Conservation (phyloP, 495 filamentous ascomycete species). For the Penicillium turbatum region DNA sequence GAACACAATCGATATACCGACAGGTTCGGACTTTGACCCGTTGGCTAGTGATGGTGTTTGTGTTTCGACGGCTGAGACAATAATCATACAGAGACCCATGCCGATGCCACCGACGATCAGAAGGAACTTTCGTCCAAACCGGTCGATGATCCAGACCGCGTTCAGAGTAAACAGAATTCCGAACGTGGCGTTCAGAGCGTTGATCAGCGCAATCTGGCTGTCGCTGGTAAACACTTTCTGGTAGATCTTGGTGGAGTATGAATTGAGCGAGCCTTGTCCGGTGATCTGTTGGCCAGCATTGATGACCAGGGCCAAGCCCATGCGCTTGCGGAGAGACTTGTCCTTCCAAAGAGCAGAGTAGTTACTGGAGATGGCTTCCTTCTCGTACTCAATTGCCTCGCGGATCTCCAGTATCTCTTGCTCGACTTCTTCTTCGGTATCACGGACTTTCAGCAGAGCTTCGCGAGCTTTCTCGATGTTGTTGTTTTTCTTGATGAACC, state of each 20-base stretch:
- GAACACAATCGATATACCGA: conserved; percentile 62
- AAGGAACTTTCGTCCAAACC: conserved; percentile 63
- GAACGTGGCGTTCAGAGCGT: conserved; percentile 67
- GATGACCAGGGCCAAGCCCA: conserved; percentile 50
- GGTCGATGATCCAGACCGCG: conserved; percentile 66
- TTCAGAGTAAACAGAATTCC: conserved; percentile 62
- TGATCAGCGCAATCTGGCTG: conserved; percentile 61
- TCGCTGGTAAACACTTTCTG: conserved; percentile 54
- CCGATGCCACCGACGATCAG: conserved; percentile 65
- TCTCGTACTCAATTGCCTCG: conserved; percentile 59
- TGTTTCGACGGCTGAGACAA: conserved; percentile 61
- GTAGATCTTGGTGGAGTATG: conserved; percentile 61
- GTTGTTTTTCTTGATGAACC: conserved; percentile 50
- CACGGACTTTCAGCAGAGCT: conserved; percentile 48
- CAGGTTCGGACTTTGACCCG: conserved; percentile 50
- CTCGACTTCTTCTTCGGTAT: conserved; percentile 56
- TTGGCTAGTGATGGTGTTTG: conserved; percentile 45
- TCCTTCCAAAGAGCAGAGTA: conserved; percentile 59
- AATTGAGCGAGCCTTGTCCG: conserved; percentile 59
- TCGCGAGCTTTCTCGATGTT: conserved; percentile 51
- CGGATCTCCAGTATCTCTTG: conserved; percentile 53
- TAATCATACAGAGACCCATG: conserved; percentile 66
- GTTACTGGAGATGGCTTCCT: conserved; percentile 53
- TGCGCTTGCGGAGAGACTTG: conserved; percentile 54
- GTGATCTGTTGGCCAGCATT: conserved; percentile 61